Evolutionary conservation across 176 grass and related monocot genomes (phyloP).

Genomic region (Eragrostis curvula): DNA sequence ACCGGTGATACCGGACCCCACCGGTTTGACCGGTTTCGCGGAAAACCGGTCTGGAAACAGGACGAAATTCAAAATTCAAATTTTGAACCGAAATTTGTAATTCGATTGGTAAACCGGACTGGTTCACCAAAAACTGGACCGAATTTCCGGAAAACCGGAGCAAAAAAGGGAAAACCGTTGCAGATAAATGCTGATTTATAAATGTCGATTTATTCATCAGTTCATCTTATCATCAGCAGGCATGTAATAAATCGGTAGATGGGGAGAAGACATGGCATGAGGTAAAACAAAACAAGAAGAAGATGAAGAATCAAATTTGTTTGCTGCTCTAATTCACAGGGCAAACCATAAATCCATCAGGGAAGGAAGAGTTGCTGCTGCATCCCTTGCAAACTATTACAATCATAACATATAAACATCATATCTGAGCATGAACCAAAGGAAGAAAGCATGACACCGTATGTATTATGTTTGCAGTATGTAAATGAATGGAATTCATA

Average conservation of each 20-base stretch:
- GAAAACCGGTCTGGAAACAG: too few relatives aligned
- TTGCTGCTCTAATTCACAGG: neutral
- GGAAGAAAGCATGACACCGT: neutral
- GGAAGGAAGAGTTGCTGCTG: neutral
- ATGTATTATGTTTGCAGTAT: neutral
- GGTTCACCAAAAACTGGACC: too few relatives aligned
- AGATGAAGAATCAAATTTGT: neutral
- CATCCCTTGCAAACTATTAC: neutral
- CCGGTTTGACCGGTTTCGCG: too few relatives aligned
- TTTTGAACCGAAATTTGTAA: too few relatives aligned
- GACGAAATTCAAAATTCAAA: too few relatives aligned
- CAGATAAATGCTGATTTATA: too few relatives aligned
- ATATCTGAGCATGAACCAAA: neutral
- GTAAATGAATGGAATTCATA: neutral
- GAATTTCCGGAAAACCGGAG: too few relatives aligned
- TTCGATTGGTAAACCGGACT: too few relatives aligned
- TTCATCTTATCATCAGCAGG: too few relatives aligned
- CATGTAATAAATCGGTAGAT: neutral
- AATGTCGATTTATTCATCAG: too few relatives aligned
- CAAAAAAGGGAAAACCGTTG: too few relatives aligned
- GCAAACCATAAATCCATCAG: neutral
- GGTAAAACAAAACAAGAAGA: neutral
- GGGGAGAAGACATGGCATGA: neutral
- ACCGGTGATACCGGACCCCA: too few relatives aligned
- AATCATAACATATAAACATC: slow-evolving; percentile 1